Evolutionary conservation across 805 yeast genomes (phyloP).

Genomic region (Saccharomycopsis fibuligera): DNA sequence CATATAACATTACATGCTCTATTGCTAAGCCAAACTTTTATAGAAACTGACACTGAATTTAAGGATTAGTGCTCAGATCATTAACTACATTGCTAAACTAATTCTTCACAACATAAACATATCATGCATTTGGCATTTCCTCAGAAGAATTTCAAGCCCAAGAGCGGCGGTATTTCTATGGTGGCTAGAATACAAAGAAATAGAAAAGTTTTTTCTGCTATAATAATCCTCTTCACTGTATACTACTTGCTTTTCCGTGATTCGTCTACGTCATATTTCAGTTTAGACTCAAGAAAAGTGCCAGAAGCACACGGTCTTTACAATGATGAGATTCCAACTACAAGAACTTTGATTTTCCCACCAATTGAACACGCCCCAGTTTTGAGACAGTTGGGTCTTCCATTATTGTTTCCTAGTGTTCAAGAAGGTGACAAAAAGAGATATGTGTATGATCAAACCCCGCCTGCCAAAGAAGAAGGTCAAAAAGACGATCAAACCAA

Average conservation of each 20-base stretch:
- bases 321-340: slow-evolving; percentile 40
- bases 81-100: not conserved
- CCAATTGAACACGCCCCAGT: slow-evolving; percentile 63
- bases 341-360: slow-evolving; percentile 59
- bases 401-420: slow-evolving; percentile 36
- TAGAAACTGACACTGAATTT: too few species aligned
- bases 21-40: too few species aligned
- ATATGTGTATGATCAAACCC: slow-evolving; percentile 17
- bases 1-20: too few species aligned
- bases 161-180: slow-evolving; percentile 10
- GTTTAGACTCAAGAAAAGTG: slow-evolving; percentile 19
- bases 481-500: slow-evolving; percentile 25
- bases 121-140: slow-evolving; percentile 23
- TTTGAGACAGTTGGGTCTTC: slow-evolving; percentile 50
- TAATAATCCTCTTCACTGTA: slow-evolving; percentile 13
- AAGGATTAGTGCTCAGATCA: too few species aligned
- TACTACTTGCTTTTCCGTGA: slow-evolving; percentile 17
- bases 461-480: slow-evolving; percentile 2
- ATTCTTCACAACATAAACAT: not conserved
- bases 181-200: slow-evolving; percentile 11
- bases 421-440: slow-evolving; percentile 22
- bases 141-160: slow-evolving; percentile 20
- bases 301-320: slow-evolving; percentile 39
- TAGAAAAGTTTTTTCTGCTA: slow-evolving; percentile 7
- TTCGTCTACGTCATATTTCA: slow-evolving; percentile 9